phyloP scores from a whole-genome alignment of 495 filamentous ascomycete species.

The Penicillium samsonianum region DNA sequence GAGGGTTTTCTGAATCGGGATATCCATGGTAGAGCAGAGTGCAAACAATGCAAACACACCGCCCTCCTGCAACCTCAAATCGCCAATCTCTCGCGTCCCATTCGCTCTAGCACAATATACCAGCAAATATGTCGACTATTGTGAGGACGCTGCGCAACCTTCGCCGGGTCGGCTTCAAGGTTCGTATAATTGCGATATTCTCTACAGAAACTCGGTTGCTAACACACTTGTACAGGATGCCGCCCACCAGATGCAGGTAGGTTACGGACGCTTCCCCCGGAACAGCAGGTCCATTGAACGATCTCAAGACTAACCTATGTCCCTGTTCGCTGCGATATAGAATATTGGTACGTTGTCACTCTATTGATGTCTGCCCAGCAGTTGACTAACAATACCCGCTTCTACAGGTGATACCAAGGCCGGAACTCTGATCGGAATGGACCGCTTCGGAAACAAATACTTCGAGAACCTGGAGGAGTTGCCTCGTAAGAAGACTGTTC shows the following conservation, averaged over 20 bases:
- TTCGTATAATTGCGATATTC: conserved; percentile 33
- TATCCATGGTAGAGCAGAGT: conserved; percentile 12
- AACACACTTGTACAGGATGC: conserved; percentile 63
- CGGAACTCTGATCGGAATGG: conserved; percentile 79
- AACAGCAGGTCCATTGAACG: conserved; percentile 11
- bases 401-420: conserved; percentile 91
- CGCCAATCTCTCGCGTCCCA: conserved; percentile 24
- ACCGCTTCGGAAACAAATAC: conserved; percentile 95
- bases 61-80: conserved; percentile 23
- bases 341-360: conserved; percentile 60
- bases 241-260: conserved; percentile 90
- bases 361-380: not conserved
- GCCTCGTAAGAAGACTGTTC: conserved; percentile 63
- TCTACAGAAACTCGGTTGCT: conserved; percentile 22
- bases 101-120: conserved; percentile 26
- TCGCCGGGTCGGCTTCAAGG: conserved; percentile 84
- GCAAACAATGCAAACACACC: conserved; percentile 47
- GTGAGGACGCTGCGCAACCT: conserved; percentile 83
- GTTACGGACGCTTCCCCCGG: conserved; percentile 18
- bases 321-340: conserved; percentile 41
- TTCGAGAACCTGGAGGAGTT: conserved; percentile 96
- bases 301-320: conserved; percentile 26
- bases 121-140: conserved; percentile 82
- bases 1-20: conserved; percentile 30
- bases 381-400: conserved; percentile 19